Percentiles rank a stretch among this genome's conserved stretches.
Evolutionary conservation across 2,329 filamentous ascomycete genomes (phyloP).

Genomic region (Aspergillus awamori): DNA sequence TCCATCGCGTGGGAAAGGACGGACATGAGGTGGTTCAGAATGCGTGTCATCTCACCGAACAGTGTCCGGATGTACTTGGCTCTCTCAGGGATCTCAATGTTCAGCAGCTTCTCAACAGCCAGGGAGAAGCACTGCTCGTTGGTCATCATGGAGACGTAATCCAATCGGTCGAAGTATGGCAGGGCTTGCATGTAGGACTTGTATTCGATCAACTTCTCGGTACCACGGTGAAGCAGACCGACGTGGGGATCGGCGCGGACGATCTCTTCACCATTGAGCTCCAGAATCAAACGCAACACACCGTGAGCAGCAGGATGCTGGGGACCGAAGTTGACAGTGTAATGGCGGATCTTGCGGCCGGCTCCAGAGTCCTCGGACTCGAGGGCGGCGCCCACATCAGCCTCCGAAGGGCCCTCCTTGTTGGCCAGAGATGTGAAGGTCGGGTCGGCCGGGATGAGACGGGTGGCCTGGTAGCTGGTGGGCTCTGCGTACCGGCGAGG

Average conservation of each 20-base stretch:
- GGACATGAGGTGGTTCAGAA: slow-evolving; percentile 98
- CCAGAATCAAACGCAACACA: slow-evolving; percentile 94
- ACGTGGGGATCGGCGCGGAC: slow-evolving; percentile 96
- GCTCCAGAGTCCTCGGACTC: slow-evolving; percentile 47
- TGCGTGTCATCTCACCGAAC: slow-evolving; percentile 91
- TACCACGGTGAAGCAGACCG: slow-evolving; percentile 91
- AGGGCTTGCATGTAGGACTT: slow-evolving; percentile 98
- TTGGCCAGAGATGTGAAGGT: slow-evolving; percentile 53
- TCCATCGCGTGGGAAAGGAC: slow-evolving; percentile 98
- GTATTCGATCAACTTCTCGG: slow-evolving; percentile 99
- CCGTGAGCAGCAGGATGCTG: slow-evolving; percentile 99
- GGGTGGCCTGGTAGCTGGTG: slow-evolving; percentile 53
- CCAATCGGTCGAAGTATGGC: slow-evolving; percentile 97
- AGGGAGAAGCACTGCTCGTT: slow-evolving; percentile 98
- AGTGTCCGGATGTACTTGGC: slow-evolving; percentile 96
- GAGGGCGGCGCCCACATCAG: slow-evolving; percentile 49
- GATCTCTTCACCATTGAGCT: slow-evolving; percentile 97
- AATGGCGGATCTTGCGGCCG: slow-evolving; percentile 90
- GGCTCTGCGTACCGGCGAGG: slow-evolving; percentile 58
- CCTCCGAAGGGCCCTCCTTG: slow-evolving; percentile 43
- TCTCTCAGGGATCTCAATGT: slow-evolving; percentile 90
- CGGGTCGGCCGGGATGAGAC: slow-evolving; percentile 61
- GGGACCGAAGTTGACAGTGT: slow-evolving; percentile 98
- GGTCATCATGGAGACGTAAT: slow-evolving; percentile 99
- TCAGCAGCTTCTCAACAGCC: slow-evolving; percentile 96